Evolutionary conservation across 805 yeast genomes (phyloP), one percentile per base, ranked within the genome.

Genomic region (Candida peoriensis): DNA sequence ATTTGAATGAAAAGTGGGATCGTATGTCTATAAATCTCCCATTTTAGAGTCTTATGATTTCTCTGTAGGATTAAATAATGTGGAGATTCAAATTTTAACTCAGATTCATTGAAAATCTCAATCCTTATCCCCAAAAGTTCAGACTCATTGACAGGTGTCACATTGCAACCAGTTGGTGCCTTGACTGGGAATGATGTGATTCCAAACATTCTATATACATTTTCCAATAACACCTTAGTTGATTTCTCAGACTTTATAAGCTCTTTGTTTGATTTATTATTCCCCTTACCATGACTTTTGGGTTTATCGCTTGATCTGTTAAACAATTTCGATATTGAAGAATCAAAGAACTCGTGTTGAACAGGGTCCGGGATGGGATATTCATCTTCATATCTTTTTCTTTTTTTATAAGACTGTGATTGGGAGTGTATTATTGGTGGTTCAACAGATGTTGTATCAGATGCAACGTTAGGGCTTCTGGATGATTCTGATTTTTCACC

Each of bases 111-210:
- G 36, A 55, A 63, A 1, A 61, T 42, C 37, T 65, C 70, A n/a
- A 65, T 48, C 26, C 70, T 44, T n/a, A 65, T 48, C 3, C 69
- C 69, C 1, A 63, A 13, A 45, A 63, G 33, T 14, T 45, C 47
- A 3, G 34, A 12, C 15, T 46, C 44, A 27, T 42, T 38, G 8
- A 37, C 32, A 3, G 28, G n/a, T 16, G 15, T n/a, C 12, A 14
- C 8, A 14, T 46, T 22, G 22, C 36, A 30, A 8, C 55, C 55
- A n/a, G 53, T 38, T 4, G 68, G 66, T 31, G 62, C 65, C 10
- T 54, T 54, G 2, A 63, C 50, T 0, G 69, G 69, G 37, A 65
- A 64, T 8, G 54, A 52, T 4, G 67, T 62, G 3, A 63, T 57
- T 1, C 70, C 70, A 47, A 63, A 55, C 47, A 60, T 44, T 33